A percentile compares a stretch with the other conserved stretches of the same genome.
Evolutionary conservation across 169 alveolate species (phyloP).

Genomic region (Theileria equi): DNA sequence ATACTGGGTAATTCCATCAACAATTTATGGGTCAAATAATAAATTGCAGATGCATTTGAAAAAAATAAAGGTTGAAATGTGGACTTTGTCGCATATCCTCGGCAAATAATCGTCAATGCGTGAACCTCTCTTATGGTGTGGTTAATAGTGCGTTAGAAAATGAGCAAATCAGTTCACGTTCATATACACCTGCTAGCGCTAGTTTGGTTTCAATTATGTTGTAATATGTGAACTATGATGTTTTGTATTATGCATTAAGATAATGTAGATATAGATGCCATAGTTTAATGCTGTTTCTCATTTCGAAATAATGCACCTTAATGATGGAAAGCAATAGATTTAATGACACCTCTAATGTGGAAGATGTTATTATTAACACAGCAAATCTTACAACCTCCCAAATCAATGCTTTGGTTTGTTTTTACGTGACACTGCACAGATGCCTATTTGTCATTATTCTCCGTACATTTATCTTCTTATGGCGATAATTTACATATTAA

Average conservation of each 20-base stretch:
- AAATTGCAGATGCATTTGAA: constrained; percentile 19
- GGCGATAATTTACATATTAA: too few species aligned
- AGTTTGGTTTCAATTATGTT: neutral
- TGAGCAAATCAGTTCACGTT: neutral
- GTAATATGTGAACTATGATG: too few species aligned
- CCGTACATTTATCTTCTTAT: too few species aligned
- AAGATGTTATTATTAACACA: constrained; percentile 20
- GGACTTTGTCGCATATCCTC: too few species aligned
- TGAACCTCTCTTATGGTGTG: too few species aligned
- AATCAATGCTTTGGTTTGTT: constrained; percentile 52
- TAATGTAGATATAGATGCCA: too few species aligned
- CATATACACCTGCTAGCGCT: constrained; percentile 23
- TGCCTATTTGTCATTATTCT: neutral
- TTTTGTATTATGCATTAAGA: too few species aligned
- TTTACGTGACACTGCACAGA: neutral
- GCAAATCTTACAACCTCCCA: constrained; percentile 28
- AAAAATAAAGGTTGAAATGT: neutral
- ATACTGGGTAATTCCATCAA: constrained; percentile 14
- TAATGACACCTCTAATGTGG: constrained; percentile 13
- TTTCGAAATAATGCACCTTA: too few species aligned
- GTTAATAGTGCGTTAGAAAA: neutral
- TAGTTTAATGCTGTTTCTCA: too few species aligned
- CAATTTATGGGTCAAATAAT: neutral
- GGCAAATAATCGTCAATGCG: too few species aligned
- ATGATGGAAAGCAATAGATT: too few species aligned